These are phyloP conservation scores for Davidsoniella eucalypti DNA, from an alignment of 2,329 filamentous ascomycete genomes.

Conservation along the genomic window DNA sequence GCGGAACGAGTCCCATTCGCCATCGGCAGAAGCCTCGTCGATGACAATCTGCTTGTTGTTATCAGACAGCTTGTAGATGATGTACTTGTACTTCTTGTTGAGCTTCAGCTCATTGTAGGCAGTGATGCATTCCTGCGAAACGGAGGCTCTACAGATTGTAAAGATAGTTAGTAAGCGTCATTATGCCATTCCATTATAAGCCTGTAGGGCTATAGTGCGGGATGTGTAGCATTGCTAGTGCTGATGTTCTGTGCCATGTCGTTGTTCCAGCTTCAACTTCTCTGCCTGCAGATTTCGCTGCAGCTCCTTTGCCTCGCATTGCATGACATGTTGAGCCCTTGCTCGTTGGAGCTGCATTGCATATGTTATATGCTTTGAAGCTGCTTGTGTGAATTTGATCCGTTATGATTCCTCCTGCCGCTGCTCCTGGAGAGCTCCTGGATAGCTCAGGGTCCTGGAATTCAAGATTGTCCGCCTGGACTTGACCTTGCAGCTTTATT, in stretches of 20 bases:
- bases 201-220: background rate
- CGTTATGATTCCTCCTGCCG: background rate
- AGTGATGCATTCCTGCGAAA: slow-evolving; percentile 53
- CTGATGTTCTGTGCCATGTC: too few relatives aligned
- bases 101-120: slow-evolving; percentile 73
- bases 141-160: slow-evolving; percentile 41
- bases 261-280: background rate
- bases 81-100: slow-evolving; percentile 65
- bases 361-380: background rate
- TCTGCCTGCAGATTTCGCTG: background rate
- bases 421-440: background rate
- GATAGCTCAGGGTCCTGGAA: too few relatives aligned
- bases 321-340: background rate
- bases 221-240: too few relatives aligned
- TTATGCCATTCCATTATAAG: background rate
- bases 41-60: slow-evolving; percentile 70
- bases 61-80: slow-evolving; percentile 77
- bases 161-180: slow-evolving; percentile 5
- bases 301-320: slow-evolving; percentile 10
- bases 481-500: too few relatives aligned
- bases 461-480: too few relatives aligned
- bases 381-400: background rate
- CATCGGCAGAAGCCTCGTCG: slow-evolving; percentile 51
- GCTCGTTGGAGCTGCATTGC: background rate
- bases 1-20: slow-evolving; percentile 58